Percentiles rank a stretch among this genome's conserved stretches.
phyloP scores from a whole-genome alignment of 805 yeast species.

The Starmerella vitae region DNA sequence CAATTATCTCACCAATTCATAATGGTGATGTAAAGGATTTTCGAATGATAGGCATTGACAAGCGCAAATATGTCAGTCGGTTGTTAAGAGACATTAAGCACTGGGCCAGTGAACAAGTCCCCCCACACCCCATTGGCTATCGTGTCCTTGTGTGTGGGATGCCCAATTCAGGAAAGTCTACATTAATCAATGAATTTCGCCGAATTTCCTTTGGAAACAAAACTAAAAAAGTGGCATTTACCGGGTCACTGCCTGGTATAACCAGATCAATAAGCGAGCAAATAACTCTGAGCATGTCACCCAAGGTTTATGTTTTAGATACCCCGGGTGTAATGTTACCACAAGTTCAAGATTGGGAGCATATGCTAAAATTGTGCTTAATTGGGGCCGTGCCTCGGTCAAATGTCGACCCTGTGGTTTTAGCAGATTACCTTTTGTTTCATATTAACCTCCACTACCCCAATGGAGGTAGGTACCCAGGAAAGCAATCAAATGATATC shows the following conservation, averaged over 20 bases:
- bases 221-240: slow-evolving; percentile 53
- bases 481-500: slow-evolving; percentile 17
- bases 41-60: slow-evolving; percentile 47
- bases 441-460: slow-evolving; percentile 38
- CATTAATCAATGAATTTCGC: slow-evolving; percentile 64
- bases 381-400: slow-evolving; percentile 61
- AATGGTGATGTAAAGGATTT: slow-evolving; percentile 30
- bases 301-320: slow-evolving; percentile 57
- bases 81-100: slow-evolving; percentile 40
- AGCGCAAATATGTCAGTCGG: slow-evolving; percentile 35
- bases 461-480: slow-evolving; percentile 19
- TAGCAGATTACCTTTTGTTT: slow-evolving; percentile 72
- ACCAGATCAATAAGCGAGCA: slow-evolving; percentile 67
- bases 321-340: slow-evolving; percentile 92
- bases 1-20: slow-evolving; percentile 39
- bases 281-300: slow-evolving; percentile 49
- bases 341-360: slow-evolving; percentile 44
- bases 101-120: slow-evolving; percentile 27
- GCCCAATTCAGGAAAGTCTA: slow-evolving; percentile 97
- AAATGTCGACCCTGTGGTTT: slow-evolving; percentile 68
- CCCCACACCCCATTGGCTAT: slow-evolving; percentile 75
- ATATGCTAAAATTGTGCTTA: slow-evolving; percentile 61
- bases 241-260: slow-evolving; percentile 85
- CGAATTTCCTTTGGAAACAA: slow-evolving; percentile 27
- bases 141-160: slow-evolving; percentile 71